Conservation (phyloP, 768 basidiomycete species). For the Tulasnella sp. region DNA sequence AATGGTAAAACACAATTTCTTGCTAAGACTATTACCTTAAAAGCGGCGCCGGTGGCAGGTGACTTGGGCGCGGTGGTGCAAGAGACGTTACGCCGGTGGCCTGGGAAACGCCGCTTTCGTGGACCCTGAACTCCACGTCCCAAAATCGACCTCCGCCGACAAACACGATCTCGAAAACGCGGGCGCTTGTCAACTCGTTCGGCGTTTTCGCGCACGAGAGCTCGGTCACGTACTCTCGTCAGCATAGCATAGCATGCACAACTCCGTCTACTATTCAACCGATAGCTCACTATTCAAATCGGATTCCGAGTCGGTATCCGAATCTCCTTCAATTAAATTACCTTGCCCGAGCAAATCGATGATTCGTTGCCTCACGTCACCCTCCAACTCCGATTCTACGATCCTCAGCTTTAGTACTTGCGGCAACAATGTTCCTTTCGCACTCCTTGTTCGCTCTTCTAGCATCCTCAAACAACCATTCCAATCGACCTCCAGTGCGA, state of each 20-base stretch:
- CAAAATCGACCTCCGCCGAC: not conserved
- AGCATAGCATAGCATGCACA: too few species aligned
- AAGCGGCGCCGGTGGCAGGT: too few species aligned
- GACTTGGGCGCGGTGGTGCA: too few species aligned
- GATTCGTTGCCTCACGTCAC: not conserved
- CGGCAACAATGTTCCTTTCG: not conserved
- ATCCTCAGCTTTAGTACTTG: not conserved
- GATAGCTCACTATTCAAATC: not conserved
- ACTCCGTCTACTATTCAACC: not conserved
- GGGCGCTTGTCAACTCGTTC: not conserved
- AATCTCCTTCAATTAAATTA: not conserved
- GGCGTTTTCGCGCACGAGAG: not conserved
- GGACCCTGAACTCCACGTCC: not conserved
- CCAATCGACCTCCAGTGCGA: not conserved
- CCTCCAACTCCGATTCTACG: not conserved
- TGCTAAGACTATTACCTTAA: not conserved
- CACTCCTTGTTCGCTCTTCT: not conserved
- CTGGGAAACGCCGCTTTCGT: not conserved
- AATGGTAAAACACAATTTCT: not conserved
- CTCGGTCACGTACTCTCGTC: not conserved
- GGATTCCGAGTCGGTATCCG: not conserved
- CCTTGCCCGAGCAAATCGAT: not conserved
- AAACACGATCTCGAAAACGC: not conserved
- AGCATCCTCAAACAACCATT: not conserved
- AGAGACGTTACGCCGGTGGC: too few species aligned